Base-by-base conservation (phyloP, 148 eudicot genomes). In the Silene conica region DNA sequence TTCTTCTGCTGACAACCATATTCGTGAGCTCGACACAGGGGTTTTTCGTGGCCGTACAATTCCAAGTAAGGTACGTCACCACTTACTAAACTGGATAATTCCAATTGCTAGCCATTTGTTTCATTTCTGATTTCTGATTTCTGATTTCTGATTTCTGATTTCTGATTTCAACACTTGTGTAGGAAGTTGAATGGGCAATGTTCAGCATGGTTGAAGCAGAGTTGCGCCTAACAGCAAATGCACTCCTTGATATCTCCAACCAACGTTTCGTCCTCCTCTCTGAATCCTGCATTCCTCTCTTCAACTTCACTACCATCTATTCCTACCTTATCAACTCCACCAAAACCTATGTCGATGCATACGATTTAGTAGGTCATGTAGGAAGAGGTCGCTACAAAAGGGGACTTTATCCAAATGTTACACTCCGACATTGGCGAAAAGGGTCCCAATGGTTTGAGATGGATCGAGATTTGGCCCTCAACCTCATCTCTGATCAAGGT, bases 371-470 rank as follows among this genome's bases (percentile, higher is more conserved):
- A 0, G 72, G 88, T 15, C 81, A 63, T 3, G 83, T 82, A 0
- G 98, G 92, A 5, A 81, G 97, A 2, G 98, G 98, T 54, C 83
- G 96, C 0, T 94, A 92, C 89, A 91, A 89, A 83, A 79, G 78
- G 69, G 73, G 77, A 9, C 83, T 95, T 84, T 50, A 74, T 41
- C 96, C 98, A 13, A 9, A 73, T 54, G 78, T 95, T 45, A 82
- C 87, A 0, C 45, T 95, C 45, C 78, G 79, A 7, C 86, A 92
- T 0, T 95, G 98, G 97, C 82, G 96, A 23, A 94, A 94, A 71
- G 98, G 97, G 13, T 91, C 97, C 10, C 98, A 94, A 56, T 94
- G 98, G 98, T 92, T 95, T 46, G 96, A 92, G 82, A 83, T 82
- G 46, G 82, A 85, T 26, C 79, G 97, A 6, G 73, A 84, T 6